Percentiles rank a stretch among this genome's conserved stretches.
Conservation (phyloP, 768 basidiomycete species). For the Lepiota venenata region DNA sequence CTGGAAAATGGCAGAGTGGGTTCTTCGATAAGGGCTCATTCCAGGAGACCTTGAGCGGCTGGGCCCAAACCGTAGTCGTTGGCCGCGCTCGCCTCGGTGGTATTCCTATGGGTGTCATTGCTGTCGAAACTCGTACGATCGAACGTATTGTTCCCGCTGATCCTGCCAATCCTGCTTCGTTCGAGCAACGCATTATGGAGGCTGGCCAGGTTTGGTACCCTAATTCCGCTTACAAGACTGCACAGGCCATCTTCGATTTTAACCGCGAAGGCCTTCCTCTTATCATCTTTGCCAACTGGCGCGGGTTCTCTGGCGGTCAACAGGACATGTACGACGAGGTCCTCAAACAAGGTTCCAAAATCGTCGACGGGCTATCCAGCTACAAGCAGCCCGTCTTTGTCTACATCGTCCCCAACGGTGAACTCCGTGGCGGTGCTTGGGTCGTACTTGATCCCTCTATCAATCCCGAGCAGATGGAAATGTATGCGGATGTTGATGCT, state of each 20-base stretch:
- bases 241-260: constrained; percentile 98
- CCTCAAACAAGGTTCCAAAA: constrained; percentile 96
- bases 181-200: constrained; percentile 98
- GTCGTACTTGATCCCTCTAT: constrained; percentile 98
- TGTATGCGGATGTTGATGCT: constrained; percentile 96
- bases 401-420: constrained; percentile 97
- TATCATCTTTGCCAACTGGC: constrained; percentile 99
- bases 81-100: constrained; percentile 96
- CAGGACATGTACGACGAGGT: constrained; percentile 99
- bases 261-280: constrained; percentile 95
- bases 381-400: constrained; percentile 99
- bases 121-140: constrained; percentile 96
- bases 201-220: constrained; percentile 99
- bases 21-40: constrained; percentile 98
- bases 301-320: constrained; percentile 99
- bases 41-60: constrained; percentile 98
- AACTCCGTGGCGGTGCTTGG: constrained; percentile 98
- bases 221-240: constrained; percentile 99
- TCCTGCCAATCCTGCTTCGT: constrained; percentile 94
- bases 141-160: constrained; percentile 97
- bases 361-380: constrained; percentile 94
- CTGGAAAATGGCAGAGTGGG: constrained; percentile 75
- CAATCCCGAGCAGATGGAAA: constrained; percentile 97
- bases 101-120: constrained; percentile 96
- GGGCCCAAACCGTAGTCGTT: constrained; percentile 98